Base-by-base conservation (phyloP, 2,329 filamentous ascomycete genomes). In the Penicillium psychrosexuale region DNA sequence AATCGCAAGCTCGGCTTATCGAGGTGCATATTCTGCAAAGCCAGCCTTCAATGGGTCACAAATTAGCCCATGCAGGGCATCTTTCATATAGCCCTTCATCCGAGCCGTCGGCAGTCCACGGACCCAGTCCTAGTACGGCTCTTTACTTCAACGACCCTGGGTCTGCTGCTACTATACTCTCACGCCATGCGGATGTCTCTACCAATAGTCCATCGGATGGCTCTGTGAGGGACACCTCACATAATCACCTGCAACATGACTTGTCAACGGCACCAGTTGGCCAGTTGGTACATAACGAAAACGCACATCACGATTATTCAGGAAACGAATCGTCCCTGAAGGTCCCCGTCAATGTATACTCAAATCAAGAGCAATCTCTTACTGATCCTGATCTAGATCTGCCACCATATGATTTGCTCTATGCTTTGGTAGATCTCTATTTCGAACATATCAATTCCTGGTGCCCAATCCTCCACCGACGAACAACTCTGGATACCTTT, bases 401-500 rank as follows among this genome's bases (percentile, higher is more conserved):
- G 28, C 88, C 88, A 1, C 88, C 88, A 1, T 90, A 90, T 63
- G 87, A 90, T 66, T 75, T 91, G 6, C 75, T 91, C 0, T 91
- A 90, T 64, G 81, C 85, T 2, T 73, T 91, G 11, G 87, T 88
- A 7, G 88, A 91, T 63, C 78, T 91, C 0, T 91, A 90, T 68
- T 91, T 91, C 66, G 89, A 90, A 59, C 85, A 91, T 65, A 84
- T 91, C 69, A 90, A 91, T 66, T 88, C 87, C 0, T 91, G 88
- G 87, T 96, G 91, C 69, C 91, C 92, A 0, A 94, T 96, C 24
- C 78, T 96, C n/a, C 90, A 96, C 72, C 84, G 90, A 22, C 86
- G 89, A 66, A 86, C 88, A 4, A 96, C 91, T 0, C 73, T 96
- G 8, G 89, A 96, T 63, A 85, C 86, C 0, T 79, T 96, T 0